These are phyloP conservation scores for Aspergillus leporis DNA, from an alignment of 495 filamentous ascomycete species.

Conservation along the genomic window DNA sequence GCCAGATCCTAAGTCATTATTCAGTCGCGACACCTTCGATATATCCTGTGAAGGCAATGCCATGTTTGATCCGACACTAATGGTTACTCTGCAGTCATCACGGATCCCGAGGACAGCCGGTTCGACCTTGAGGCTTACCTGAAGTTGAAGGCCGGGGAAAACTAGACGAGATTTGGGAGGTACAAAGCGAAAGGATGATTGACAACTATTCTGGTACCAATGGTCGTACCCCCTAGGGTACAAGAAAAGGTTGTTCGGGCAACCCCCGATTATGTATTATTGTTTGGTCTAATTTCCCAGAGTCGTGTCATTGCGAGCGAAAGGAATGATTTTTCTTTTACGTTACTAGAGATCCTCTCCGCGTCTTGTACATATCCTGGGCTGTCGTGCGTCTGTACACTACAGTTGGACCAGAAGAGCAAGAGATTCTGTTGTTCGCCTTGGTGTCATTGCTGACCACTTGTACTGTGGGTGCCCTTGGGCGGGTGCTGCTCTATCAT, in stretches of 20 bases:
- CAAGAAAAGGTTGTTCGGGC: conserved; percentile 39
- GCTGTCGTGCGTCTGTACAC: conserved; percentile 48
- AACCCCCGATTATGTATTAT: conserved; percentile 49
- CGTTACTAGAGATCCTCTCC: conserved; percentile 49
- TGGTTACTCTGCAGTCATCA: conserved; percentile 60
- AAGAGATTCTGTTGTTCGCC: conserved; percentile 47
- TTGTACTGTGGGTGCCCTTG: conserved; percentile 16
- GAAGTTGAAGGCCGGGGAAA: conserved; percentile 60
- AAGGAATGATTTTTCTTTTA: conserved; percentile 45
- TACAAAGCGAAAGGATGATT: conserved; percentile 33
- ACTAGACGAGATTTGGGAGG: conserved; percentile 38
- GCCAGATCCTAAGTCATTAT: background rate
- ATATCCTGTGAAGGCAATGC: conserved; percentile 10
- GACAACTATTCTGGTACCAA: conserved; percentile 36
- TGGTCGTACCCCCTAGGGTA: conserved; percentile 42
- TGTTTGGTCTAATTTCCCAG: conserved; percentile 50
- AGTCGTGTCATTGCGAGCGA: conserved; percentile 51
- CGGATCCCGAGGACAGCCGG: conserved; percentile 77
- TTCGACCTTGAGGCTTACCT: conserved; percentile 91
- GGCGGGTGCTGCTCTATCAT: conserved; percentile 16
- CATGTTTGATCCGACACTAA: conserved; percentile 23
- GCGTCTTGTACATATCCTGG: conserved; percentile 54
- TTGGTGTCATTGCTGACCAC: conserved; percentile 26
- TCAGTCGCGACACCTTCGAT: background rate
- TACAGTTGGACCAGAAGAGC: conserved; percentile 49